Evolutionary conservation across 306 rosid genomes (phyloP), one percentile per base, ranked within the genome.

Genomic region (Sesbania bispinosa): DNA sequence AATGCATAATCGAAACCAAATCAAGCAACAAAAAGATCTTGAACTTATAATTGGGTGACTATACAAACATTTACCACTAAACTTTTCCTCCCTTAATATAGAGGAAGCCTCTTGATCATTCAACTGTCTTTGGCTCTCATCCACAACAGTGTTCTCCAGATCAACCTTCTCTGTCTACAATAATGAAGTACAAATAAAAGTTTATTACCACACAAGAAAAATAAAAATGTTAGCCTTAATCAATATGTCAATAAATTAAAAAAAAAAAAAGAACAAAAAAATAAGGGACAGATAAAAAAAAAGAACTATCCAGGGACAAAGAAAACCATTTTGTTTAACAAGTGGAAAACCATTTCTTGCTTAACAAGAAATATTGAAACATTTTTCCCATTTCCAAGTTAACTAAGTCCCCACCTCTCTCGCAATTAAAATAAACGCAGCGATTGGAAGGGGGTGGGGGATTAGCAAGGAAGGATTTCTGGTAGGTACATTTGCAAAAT

Each of bases 81-180:
- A 93, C 73, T 88, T 93, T 54, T 90, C 98, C 68, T 85, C 89
- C 75, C 85, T 83, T 58, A 23, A 78, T 77, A 79, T 65, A 77
- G 93, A 73, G 46, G 89, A 88, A 53, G 82, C 74, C 75, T 79
- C 86, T 24, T 77, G 67, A 66, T 84, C 96, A 74, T 84, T 84
- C 62, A 74, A 61, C 78, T 93, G 97, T 82, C 96, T 86, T 79
- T 88, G 96, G 86, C 97, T 90, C 85, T 93, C 98, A 76, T 90
- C 98, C 52, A 93, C 98, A 52, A 93, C 98, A 38, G 98, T 93
- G 74, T 93, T 88, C 85, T 93, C 98, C 86, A 93, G 83, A 76
- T 93, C 98, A 68, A 93, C 97, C 69, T 93, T 93, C 83, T 93
- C 98, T 84, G 98, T 90, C 98, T 93, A 85, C 93, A 90, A 78